Percentiles rank a stretch among this genome's conserved stretches.
Conservation (phyloP, 2,329 filamentous ascomycete species). For the Plenodomus tracheiphilus region DNA sequence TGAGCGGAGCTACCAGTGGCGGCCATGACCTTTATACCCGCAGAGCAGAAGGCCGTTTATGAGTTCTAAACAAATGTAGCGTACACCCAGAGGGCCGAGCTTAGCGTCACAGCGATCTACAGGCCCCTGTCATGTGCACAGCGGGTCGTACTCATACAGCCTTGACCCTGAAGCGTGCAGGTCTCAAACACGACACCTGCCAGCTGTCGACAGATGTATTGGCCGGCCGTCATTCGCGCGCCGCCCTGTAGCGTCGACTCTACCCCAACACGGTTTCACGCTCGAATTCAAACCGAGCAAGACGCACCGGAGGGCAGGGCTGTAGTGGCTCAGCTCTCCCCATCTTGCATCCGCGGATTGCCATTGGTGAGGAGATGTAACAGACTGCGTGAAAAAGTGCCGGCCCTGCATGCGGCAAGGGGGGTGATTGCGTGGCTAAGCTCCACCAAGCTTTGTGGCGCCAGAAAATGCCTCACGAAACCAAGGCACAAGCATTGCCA, state of each 20-base stretch:
- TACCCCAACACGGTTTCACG: neutral
- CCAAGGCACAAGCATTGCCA: constrained; percentile 32
- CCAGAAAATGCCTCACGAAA: constrained; percentile 28
- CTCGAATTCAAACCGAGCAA: constrained; percentile 4
- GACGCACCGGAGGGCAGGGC: constrained; percentile 1
- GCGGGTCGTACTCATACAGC: constrained; percentile 1
- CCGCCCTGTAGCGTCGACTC: constrained; percentile 15
- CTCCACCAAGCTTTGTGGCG: constrained; percentile 32
- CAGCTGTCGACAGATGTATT: constrained; percentile 9
- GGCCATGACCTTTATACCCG: neutral
- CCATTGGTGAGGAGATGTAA: constrained; percentile 12
- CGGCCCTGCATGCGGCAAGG: constrained; percentile 12
- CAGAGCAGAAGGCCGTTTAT: neutral
- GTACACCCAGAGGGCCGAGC: neutral
- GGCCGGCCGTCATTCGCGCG: constrained; percentile 11
- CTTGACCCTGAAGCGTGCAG: constrained; percentile 14
- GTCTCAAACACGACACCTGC: constrained; percentile 4
- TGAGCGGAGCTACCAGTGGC: neutral
- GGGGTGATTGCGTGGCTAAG: constrained; percentile 14
- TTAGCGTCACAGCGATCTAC: constrained; percentile 4
- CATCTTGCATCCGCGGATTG: neutral
- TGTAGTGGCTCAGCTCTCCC: constrained; percentile 17
- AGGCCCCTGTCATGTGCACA: constrained; percentile 9
- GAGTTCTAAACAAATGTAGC: neutral
- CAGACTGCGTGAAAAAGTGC: constrained; percentile 12